Conservation (phyloP, 768 basidiomycete species). For the Collybia sordida region DNA sequence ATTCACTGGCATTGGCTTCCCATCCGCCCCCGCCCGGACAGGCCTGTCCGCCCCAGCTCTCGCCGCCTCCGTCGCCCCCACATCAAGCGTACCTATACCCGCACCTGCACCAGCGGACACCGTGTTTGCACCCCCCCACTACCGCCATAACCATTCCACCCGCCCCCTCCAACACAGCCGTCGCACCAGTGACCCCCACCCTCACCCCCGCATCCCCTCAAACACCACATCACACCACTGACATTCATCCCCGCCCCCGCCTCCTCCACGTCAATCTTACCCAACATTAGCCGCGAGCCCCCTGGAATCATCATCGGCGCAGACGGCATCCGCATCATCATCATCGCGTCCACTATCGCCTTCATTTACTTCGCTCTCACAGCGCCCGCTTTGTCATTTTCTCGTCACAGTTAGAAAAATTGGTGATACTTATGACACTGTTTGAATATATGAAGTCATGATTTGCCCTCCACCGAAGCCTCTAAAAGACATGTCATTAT, state of each 20-base stretch:
- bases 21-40: constrained; percentile 5
- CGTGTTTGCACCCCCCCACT: constrained; percentile 4
- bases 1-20: constrained; percentile 5
- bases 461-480: no score
- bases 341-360: constrained; percentile 30
- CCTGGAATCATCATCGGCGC: constrained; percentile 24
- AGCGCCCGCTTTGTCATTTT: constrained; percentile 3
- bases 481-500: no score
- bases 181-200: constrained; percentile 7
- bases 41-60: constrained; percentile 1
- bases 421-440: no score
- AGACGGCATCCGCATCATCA: constrained; percentile 34
- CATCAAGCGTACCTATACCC: not conserved
- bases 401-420: no score
- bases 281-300: constrained; percentile 5
- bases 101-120: constrained; percentile 7
- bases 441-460: no score
- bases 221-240: not conserved
- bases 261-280: constrained; percentile 16
- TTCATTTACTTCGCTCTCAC: constrained; percentile 18
- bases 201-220: constrained; percentile 3
- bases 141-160: constrained; percentile 4
- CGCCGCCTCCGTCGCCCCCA: not conserved
- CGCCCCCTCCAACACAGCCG: constrained; percentile 5
- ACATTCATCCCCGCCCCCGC: constrained; percentile 15